Conservation (phyloP, 345 rosid species). For the Ceriops tagal region DNA sequence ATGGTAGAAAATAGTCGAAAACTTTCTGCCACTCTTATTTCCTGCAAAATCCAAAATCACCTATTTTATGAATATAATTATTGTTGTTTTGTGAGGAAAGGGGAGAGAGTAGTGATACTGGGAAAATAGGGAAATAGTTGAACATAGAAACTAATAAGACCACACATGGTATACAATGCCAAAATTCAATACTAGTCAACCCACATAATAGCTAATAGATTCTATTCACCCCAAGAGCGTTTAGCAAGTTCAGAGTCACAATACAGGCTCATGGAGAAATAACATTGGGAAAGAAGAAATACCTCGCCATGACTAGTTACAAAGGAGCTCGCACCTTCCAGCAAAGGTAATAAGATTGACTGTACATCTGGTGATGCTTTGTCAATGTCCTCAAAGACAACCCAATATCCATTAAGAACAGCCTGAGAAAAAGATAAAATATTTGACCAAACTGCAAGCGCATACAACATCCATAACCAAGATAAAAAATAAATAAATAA, state of each 20-base stretch:
- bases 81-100: not conserved
- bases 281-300: constrained; percentile 1
- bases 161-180: no score
- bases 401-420: constrained; percentile 77
- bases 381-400: constrained; percentile 92
- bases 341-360: constrained; percentile 69
- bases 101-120: not conserved
- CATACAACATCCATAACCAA: not conserved
- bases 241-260: not conserved
- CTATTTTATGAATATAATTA: not conserved
- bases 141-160: no score
- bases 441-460: not conserved
- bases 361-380: constrained; percentile 89
- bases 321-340: constrained; percentile 72
- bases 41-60: constrained; percentile 42
- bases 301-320: constrained; percentile 81
- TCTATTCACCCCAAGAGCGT: not conserved
- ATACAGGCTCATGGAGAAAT: not conserved
- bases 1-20: constrained; percentile 83
- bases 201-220: not conserved
- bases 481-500: constrained; percentile 8
- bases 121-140: not conserved
- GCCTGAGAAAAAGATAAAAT: constrained; percentile 48
- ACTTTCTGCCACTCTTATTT: constrained; percentile 71
- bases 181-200: not conserved